Evolutionary conservation across 2,329 filamentous ascomycete species (phyloP).

Genomic region (Penicillium griseofulvum): DNA sequence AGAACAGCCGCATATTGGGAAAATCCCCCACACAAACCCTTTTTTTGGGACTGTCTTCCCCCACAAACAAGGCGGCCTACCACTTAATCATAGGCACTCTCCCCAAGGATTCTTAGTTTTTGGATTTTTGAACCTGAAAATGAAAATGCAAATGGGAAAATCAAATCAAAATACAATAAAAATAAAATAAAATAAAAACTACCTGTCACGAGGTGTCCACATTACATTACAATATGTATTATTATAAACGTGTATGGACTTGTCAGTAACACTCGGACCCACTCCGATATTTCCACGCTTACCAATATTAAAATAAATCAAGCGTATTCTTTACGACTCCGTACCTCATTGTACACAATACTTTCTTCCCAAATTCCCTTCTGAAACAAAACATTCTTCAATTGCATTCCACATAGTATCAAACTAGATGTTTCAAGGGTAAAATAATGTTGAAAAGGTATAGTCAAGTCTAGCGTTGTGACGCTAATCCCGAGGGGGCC

Average conservation of each 20-base stretch:
- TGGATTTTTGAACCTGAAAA: no score
- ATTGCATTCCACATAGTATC: not conserved
- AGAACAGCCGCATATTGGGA: not conserved
- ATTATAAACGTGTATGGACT: not conserved
- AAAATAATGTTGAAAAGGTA: not conserved
- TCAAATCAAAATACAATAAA: no score
- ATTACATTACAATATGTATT: no score
- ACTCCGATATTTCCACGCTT: not conserved
- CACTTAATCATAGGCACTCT: slow-evolving; percentile 10
- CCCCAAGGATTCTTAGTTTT: slow-evolving; percentile 2
- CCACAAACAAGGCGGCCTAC: slow-evolving; percentile 28
- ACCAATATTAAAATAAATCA: not conserved
- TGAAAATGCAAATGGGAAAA: no score
- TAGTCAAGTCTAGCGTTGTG: slow-evolving; percentile 10
- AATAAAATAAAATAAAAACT: not conserved
- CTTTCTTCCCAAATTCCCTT: not conserved
- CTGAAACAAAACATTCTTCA: not conserved
- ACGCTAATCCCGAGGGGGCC: slow-evolving; percentile 12
- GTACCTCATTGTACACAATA: not conserved
- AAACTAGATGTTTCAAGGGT: not conserved
- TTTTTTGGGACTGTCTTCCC: slow-evolving; percentile 14
- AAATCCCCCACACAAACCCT: slow-evolving; percentile 27
- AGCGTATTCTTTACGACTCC: not conserved
- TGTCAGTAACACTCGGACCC: not conserved
- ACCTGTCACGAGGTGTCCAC: no score